Base-by-base conservation (phyloP, 768 basidiomycete species). In the Boletus subparvulus region DNA sequence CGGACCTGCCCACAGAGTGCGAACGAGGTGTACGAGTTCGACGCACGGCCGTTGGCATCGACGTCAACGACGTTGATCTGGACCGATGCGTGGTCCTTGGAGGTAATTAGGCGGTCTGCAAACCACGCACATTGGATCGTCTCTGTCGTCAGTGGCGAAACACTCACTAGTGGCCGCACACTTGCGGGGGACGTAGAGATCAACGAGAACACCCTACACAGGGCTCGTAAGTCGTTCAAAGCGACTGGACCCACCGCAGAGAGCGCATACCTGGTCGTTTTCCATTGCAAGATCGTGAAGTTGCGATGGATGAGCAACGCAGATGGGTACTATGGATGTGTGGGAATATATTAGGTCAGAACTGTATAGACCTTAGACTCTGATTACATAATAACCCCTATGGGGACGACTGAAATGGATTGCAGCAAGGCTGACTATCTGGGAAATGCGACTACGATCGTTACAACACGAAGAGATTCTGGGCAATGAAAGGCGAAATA, bases 151-250 rank as follows among this genome's bases (percentile, higher is more conserved):
- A 26, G 14, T 32, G 17, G 36, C 33, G 39, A 35, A 58, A 57
- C 56, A 85, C 92, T 73, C 71, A 97, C 94, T 95, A 67, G 94
- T 96, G 52, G 95, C 94, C 73, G 94, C 86, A 76, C 97, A 98
- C 78, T 98, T 98, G 84, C 97, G 92, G 77, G 97, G 97, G 72
- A 98, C 95, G 81, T 99, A 99, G 78, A 99, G 94, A 83, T 98
- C 97, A 73, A 99, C 97, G 75, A 99, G 95, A 74, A 92, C 82
- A 79, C 97, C 96, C 92, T 97, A 55, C 37, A 39, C 43, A 50
- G 6, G 17, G 51, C 30, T 47, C 37, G 48, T 65, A 48, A 59
- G 59, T 36, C 9, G 9, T 32, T 19, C n/a, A 33, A 26, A 21
- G 2, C 14, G 40, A 51, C 24, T 11, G 11, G 17, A 8, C 4